phyloP scores from a whole-genome alignment of 75 land plant genomes.

The Isoetes taiwanensis region DNA sequence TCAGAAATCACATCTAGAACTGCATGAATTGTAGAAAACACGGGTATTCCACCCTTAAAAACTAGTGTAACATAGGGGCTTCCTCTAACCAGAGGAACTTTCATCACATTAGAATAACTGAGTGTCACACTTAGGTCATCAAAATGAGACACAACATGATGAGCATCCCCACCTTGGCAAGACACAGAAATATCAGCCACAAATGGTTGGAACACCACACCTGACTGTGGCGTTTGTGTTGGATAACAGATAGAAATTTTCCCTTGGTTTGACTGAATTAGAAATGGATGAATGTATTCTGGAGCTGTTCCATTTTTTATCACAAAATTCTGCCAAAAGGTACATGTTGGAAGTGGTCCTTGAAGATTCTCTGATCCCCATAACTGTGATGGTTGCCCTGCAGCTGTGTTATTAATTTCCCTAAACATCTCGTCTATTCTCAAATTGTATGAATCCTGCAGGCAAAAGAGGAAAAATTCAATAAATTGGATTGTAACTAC shows the following conservation, averaged over 20 bases:
- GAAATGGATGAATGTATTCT: constrained; percentile 79
- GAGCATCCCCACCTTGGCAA: neutral
- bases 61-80: constrained; percentile 22
- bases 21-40: constrained; percentile 18
- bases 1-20: constrained; percentile 12
- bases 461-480: too few relatives aligned
- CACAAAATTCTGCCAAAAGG: constrained; percentile 72
- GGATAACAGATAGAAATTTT: constrained; percentile 56
- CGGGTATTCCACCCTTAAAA: constrained; percentile 7
- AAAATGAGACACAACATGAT: constrained; percentile 16
- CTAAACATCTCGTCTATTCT: too few relatives aligned
- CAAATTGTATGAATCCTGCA: too few relatives aligned
- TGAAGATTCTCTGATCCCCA: constrained; percentile 33
- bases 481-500: too few relatives aligned
- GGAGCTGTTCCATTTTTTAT: constrained; percentile 63
- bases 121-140: constrained; percentile 47
- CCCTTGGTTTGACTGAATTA: constrained; percentile 39
- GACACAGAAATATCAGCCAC: constrained; percentile 26
- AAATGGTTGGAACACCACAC: constrained; percentile 46
- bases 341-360: constrained; percentile 70
- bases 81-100: constrained; percentile 30
- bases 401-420: constrained; percentile 46
- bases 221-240: constrained; percentile 16
- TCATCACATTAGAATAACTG: constrained; percentile 21
- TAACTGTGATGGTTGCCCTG: constrained; percentile 46